Evolutionary conservation across 768 basidiomycete species (phyloP).

Genomic region (Sarcodon aspratus): DNA sequence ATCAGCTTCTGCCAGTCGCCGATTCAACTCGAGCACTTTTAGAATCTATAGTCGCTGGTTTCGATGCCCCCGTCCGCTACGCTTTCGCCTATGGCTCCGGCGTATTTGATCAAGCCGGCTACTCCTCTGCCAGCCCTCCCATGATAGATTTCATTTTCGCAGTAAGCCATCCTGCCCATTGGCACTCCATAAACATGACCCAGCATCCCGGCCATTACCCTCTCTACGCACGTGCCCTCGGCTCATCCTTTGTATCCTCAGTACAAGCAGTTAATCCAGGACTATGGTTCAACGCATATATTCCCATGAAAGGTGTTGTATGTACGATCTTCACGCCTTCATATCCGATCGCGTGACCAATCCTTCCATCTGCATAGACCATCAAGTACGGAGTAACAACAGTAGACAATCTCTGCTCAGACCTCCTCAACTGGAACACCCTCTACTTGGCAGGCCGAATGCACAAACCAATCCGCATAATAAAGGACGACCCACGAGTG

Average conservation of each 20-base stretch:
- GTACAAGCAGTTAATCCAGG: conserved; percentile 73
- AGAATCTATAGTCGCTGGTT: conserved; percentile 67
- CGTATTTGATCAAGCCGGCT: conserved; percentile 88
- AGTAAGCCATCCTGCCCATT: conserved; percentile 85
- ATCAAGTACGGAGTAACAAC: conserved; percentile 98
- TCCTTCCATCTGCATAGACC: conserved; percentile 31
- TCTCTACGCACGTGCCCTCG: conserved; percentile 72
- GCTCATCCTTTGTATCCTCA: conserved; percentile 70
- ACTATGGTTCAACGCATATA: conserved; percentile 93
- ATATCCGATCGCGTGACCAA: background rate
- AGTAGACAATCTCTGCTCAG: conserved; percentile 78
- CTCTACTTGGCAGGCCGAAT: conserved; percentile 92
- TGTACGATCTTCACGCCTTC: conserved; percentile 21
- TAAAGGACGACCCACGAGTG: conserved; percentile 87
- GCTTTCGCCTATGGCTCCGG: conserved; percentile 97
- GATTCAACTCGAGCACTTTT: conserved; percentile 72
- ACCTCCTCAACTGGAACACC: conserved; percentile 86
- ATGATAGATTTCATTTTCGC: conserved; percentile 98
- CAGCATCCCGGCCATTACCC: conserved; percentile 91
- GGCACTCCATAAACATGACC: conserved; percentile 92
- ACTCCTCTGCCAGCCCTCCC: conserved; percentile 37
- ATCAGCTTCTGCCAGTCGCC: conserved; percentile 72
- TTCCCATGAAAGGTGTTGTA: conserved; percentile 76
- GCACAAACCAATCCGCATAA: conserved; percentile 94
- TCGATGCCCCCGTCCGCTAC: conserved; percentile 89